phyloP scores from a whole-genome alignment of 495 filamentous ascomycete genomes.

The Aspergillus asperescens region DNA sequence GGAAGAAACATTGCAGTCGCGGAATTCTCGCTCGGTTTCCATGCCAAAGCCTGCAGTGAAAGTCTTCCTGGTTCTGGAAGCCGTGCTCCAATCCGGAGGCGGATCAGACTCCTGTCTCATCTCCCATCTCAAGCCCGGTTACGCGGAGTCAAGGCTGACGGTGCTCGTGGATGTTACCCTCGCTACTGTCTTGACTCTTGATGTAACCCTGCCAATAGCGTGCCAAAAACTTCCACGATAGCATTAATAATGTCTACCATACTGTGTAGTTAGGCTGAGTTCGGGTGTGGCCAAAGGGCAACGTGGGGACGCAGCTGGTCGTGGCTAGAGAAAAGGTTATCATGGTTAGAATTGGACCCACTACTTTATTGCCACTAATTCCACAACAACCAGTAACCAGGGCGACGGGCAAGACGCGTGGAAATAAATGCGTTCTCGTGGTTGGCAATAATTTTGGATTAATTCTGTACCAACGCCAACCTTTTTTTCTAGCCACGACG shows the following conservation, averaged over 20 bases:
- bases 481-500: too few species aligned
- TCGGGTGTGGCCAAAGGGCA: background rate
- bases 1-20: background rate
- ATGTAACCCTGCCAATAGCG: constrained; percentile 6
- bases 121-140: too few species aligned
- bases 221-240: background rate
- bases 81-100: background rate
- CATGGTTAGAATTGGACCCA: too few species aligned
- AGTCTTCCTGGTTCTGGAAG: background rate
- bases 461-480: too few species aligned
- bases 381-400: too few species aligned
- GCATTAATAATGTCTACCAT: background rate
- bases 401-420: too few species aligned
- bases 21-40: background rate
- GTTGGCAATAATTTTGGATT: too few species aligned
- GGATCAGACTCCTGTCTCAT: too few species aligned
- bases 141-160: background rate
- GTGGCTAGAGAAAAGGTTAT: too few species aligned
- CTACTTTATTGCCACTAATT: too few species aligned
- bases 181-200: background rate
- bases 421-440: too few species aligned
- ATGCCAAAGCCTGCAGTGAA: background rate
- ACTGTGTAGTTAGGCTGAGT: background rate
- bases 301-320: too few species aligned
- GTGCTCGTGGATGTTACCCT: background rate